Conservation (phyloP, 768 basidiomycete species). For the Nevesoporus exiguus region DNA sequence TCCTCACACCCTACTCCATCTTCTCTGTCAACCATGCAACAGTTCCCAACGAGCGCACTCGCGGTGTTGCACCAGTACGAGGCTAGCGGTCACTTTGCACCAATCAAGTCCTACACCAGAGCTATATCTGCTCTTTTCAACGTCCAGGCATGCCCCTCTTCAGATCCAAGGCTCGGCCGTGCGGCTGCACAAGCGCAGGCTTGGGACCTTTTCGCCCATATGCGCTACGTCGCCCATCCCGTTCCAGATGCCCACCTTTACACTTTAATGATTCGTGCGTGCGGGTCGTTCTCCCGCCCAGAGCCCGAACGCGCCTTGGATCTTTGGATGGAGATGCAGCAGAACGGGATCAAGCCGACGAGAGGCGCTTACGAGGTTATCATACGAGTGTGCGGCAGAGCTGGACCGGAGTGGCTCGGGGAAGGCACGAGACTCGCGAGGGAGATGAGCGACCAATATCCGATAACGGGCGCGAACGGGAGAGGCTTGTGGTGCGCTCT, state of each 20-base stretch:
- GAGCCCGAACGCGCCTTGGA: slow-evolving; percentile 92
- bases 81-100: slow-evolving; percentile 52
- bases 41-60: slow-evolving; percentile 62
- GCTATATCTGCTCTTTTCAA: slow-evolving; percentile 59
- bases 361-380: slow-evolving; percentile 73
- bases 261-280: slow-evolving; percentile 84
- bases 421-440: slow-evolving; percentile 83
- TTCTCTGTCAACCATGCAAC: slow-evolving; percentile 21
- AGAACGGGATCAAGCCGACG: slow-evolving; percentile 60
- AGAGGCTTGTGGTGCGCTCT: slow-evolving; percentile 73
- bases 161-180: slow-evolving; percentile 25
- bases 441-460: slow-evolving; percentile 79
- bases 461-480: slow-evolving; percentile 34
- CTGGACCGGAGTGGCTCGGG: slow-evolving; percentile 63
- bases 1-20: slow-evolving; percentile 9
- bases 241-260: slow-evolving; percentile 70
- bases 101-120: slow-evolving; percentile 71
- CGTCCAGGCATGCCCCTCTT: slow-evolving; percentile 33
- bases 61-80: slow-evolving; percentile 73
- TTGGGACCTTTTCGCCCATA: slow-evolving; percentile 93
- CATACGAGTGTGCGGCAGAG: slow-evolving; percentile 75
- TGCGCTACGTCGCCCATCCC: slow-evolving; percentile 93
- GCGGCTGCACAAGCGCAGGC: slow-evolving; percentile 63
- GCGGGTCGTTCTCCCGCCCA: slow-evolving; percentile 56
- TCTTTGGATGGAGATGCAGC: slow-evolving; percentile 91